These are phyloP conservation scores for Penicillium maclennaniae DNA, from an alignment of 495 filamentous ascomycete genomes.

Conservation along the genomic window DNA sequence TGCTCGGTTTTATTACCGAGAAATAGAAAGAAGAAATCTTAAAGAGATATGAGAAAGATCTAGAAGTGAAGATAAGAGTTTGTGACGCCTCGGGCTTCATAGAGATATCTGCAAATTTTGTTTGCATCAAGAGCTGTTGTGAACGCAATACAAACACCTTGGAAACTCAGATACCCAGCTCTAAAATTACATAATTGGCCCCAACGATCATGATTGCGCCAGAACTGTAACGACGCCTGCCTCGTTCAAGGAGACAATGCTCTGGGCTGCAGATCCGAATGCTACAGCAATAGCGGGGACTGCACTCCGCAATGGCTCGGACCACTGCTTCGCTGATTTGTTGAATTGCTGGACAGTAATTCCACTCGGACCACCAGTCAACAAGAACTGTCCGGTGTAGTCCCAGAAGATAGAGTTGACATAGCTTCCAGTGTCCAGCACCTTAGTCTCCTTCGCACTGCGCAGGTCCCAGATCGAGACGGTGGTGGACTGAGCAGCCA, in stretches of 20 bases:
- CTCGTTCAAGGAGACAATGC: slow-evolving; percentile 66
- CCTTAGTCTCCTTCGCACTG: slow-evolving; percentile 71
- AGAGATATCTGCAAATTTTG: slow-evolving; percentile 4
- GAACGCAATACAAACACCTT: slow-evolving; percentile 23
- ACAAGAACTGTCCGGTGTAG: slow-evolving; percentile 90
- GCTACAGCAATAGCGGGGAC: slow-evolving; percentile 65
- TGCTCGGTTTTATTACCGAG: background rate
- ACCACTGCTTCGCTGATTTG: slow-evolving; percentile 82
- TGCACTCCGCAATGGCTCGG: slow-evolving; percentile 75
- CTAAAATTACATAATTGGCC: slow-evolving; percentile 29
- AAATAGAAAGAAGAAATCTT: background rate
- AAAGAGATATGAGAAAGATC: background rate
- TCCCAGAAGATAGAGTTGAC: slow-evolving; percentile 79
- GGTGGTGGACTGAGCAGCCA: slow-evolving; percentile 64
- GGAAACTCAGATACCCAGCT: slow-evolving; percentile 24
- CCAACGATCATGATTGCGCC: slow-evolving; percentile 42
- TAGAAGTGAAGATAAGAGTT: background rate
- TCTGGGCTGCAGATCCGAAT: slow-evolving; percentile 75
- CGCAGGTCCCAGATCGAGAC: slow-evolving; percentile 89
- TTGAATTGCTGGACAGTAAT: slow-evolving; percentile 83
- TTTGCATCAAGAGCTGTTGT: slow-evolving; percentile 14
- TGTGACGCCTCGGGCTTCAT: background rate
- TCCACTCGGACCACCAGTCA: slow-evolving; percentile 74
- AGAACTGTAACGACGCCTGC: slow-evolving; percentile 73
- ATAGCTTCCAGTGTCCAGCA: slow-evolving; percentile 73